A percentile compares a stretch with the other conserved stretches of the same genome.
phyloP scores from a whole-genome alignment of 495 filamentous ascomycete species.

The Mytilinidion resinicola region DNA sequence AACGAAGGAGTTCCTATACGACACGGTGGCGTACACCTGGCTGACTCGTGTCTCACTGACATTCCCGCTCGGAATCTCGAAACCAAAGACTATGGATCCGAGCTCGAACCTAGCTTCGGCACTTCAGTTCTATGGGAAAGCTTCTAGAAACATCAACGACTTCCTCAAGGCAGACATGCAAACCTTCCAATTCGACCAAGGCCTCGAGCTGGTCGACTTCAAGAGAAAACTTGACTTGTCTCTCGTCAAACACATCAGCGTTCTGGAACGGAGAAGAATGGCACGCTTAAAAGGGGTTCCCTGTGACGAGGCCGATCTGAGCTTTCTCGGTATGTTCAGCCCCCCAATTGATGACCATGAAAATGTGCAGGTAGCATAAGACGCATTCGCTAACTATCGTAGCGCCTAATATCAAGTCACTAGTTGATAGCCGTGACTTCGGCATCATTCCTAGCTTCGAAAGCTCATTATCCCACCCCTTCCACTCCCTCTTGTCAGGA shows the following conservation, averaged over 20 bases:
- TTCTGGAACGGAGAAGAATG: conserved; percentile 17
- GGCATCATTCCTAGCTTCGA: conserved; percentile 9
- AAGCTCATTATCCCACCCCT: not conserved
- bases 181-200: conserved; percentile 12
- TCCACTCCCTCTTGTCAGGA: not conserved
- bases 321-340: conserved; percentile 7
- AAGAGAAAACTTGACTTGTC: conserved; percentile 4
- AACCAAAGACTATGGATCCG: not conserved
- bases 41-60: conserved; percentile 15
- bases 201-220: conserved; percentile 10
- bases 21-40: conserved; percentile 13
- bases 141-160: conserved; percentile 8
- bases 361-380: not conserved
- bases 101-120: conserved; percentile 7
- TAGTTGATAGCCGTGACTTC: conserved; percentile 12
- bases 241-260: conserved; percentile 15
- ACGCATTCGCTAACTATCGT: not conserved
- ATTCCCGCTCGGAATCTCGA: conserved; percentile 1
- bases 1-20: conserved; percentile 20
- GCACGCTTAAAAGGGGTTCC: conserved; percentile 12
- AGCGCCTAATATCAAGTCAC: not conserved
- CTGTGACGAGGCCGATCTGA: conserved; percentile 1
- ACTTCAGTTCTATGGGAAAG: conserved; percentile 9
- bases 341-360: not conserved
- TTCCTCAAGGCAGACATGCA: conserved; percentile 17